Evolutionary conservation across 139 green algal species (phyloP).

Genomic region (Trebouxia sp.): DNA sequence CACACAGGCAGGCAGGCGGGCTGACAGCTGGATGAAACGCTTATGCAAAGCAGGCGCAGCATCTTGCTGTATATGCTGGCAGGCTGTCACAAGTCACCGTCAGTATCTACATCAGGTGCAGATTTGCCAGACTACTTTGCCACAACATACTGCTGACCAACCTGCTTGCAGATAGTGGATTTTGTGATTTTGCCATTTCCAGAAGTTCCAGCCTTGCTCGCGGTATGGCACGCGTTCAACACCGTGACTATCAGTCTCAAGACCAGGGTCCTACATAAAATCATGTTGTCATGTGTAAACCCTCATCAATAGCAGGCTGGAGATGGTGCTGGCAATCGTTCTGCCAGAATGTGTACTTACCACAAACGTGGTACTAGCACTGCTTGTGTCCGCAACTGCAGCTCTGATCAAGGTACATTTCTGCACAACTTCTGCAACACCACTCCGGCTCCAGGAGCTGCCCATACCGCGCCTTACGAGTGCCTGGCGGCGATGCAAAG

Average conservation of each 20-base stretch:
- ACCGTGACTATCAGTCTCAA: slow-evolving; percentile 36
- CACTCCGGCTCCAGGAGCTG: not conserved
- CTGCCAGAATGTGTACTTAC: not conserved
- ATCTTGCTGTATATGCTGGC: not conserved
- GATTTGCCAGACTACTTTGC: not conserved
- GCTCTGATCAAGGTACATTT: not conserved
- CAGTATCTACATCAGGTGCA: not conserved
- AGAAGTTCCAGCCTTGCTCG: slow-evolving; percentile 68
- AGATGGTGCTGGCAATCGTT: too few relatives aligned
- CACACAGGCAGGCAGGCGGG: too few relatives aligned
- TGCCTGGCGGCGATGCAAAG: too few relatives aligned
- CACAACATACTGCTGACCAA: not conserved
- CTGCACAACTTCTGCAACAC: not conserved
- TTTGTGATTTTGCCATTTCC: slow-evolving; percentile 59
- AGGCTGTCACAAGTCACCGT: not conserved
- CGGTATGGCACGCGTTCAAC: slow-evolving; percentile 29
- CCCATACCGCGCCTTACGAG: not conserved
- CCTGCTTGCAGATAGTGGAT: slow-evolving; percentile 68
- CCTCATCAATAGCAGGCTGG: too few relatives aligned
- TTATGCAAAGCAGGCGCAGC: not conserved
- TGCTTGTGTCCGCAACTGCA: not conserved
- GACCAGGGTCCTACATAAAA: not conserved
- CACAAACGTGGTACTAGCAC: not conserved
- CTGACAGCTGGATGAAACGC: not conserved
- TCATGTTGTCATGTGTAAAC: not conserved